phyloP scores from a whole-genome alignment of 2,329 filamentous ascomycete species.

The Chlorencoelia australis region DNA sequence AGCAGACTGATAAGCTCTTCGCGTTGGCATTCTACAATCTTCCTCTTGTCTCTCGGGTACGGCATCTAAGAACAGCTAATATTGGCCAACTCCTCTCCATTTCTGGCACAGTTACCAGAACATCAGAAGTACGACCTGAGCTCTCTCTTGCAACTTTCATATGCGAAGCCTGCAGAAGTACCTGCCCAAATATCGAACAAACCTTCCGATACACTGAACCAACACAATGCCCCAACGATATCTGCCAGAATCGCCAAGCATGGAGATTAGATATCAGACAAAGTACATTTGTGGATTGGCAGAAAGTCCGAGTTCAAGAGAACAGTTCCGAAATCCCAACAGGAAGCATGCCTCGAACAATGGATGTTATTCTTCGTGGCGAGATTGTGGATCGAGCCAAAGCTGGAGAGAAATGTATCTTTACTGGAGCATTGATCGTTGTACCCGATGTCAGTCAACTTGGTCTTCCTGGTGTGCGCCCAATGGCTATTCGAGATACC shows the following conservation, averaged over 20 bases:
- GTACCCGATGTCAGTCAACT: slow-evolving; percentile 95
- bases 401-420: slow-evolving; percentile 96
- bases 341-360: slow-evolving; percentile 94
- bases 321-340: slow-evolving; percentile 98
- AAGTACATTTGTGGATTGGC: slow-evolving; percentile 98
- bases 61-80: slow-evolving; percentile 64
- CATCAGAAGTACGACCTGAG: slow-evolving; percentile 92
- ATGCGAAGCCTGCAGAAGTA: slow-evolving; percentile 77
- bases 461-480: slow-evolving; percentile 73
- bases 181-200: slow-evolving; percentile 87
- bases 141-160: slow-evolving; percentile 85
- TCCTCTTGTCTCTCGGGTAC: slow-evolving; percentile 34
- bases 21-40: slow-evolving; percentile 66
- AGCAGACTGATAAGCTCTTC: slow-evolving; percentile 96
- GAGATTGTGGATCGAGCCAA: slow-evolving; percentile 97
- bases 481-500: slow-evolving; percentile 77
- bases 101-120: slow-evolving; percentile 91
- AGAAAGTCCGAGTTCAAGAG: slow-evolving; percentile 95
- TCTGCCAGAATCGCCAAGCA: slow-evolving; percentile 79
- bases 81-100: slow-evolving; percentile 92
- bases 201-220: slow-evolving; percentile 97
- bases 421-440: slow-evolving; percentile 91
- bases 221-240: slow-evolving; percentile 82
- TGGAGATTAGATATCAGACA: slow-evolving; percentile 96
- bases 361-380: slow-evolving; percentile 91